A percentile compares a stretch with the other conserved stretches of the same genome.
These are phyloP conservation scores for Trichoderma virens DNA, from an alignment of 495 filamentous ascomycete genomes.

Conservation along the genomic window DNA sequence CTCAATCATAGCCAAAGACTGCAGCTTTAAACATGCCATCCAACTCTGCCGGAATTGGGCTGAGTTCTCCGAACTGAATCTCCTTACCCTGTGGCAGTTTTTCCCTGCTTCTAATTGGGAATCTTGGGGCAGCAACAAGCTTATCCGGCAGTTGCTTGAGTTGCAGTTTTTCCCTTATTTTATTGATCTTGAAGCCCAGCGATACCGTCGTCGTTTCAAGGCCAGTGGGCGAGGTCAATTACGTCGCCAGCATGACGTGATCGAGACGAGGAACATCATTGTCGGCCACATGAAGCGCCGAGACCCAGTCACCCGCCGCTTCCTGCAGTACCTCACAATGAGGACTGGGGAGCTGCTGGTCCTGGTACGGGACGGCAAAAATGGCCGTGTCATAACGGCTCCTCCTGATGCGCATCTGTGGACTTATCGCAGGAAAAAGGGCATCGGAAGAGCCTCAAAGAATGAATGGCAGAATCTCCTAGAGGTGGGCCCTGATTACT, in stretches of 20 bases:
- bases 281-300: conserved; percentile 45
- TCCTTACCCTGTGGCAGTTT: conserved; percentile 40
- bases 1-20: conserved; percentile 45
- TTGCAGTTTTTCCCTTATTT: conserved; percentile 40
- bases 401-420: conserved; percentile 38
- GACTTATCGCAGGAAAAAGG: conserved; percentile 37
- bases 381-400: conserved; percentile 35
- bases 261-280: conserved; percentile 41
- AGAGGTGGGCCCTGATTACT: conserved; percentile 32
- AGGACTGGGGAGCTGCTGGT: conserved; percentile 31
- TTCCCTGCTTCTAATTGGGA: conserved; percentile 42
- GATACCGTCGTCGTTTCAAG: conserved; percentile 23
- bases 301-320: conserved; percentile 39
- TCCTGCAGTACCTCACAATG: conserved; percentile 43
- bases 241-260: conserved; percentile 29
- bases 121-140: conserved; percentile 31
- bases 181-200: conserved; percentile 25
- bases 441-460: conserved; percentile 33
- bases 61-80: conserved; percentile 44
- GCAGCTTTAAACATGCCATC: conserved; percentile 37
- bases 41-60: conserved; percentile 47
- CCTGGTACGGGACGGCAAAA: conserved; percentile 42
- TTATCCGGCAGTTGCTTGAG: conserved; percentile 30
- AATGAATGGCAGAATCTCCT: conserved; percentile 33
- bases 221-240: conserved; percentile 14